These are phyloP conservation scores for Tolypocladium ovalisporum DNA, from an alignment of 2,329 filamentous ascomycete genomes.

Conservation along the genomic window DNA sequence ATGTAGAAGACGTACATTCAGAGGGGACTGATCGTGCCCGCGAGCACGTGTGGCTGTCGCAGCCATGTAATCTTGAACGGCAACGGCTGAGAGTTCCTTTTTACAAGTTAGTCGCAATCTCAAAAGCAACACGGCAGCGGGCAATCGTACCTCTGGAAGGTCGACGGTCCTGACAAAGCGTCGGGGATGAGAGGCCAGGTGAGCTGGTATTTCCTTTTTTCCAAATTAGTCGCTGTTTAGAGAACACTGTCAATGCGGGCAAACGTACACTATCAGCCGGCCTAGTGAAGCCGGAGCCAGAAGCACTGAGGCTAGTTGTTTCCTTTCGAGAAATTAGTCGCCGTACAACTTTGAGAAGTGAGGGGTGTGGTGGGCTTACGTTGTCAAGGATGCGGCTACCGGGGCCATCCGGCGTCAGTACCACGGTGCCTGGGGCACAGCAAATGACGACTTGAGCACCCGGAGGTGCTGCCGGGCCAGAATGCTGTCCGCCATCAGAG, in stretches of 20 bases:
- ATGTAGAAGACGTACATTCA: background rate
- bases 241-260: background rate
- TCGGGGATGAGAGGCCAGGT: background rate
- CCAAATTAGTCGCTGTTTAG: conserved; percentile 2
- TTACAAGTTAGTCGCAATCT: background rate
- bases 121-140: background rate
- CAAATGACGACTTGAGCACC: background rate
- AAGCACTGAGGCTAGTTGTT: conserved; percentile 4
- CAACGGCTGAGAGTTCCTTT: background rate
- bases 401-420: background rate
- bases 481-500: background rate
- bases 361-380: conserved; percentile 5
- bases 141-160: background rate
- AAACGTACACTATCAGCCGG: conserved; percentile 7
- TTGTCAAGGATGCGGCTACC: conserved; percentile 2
- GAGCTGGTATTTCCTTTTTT: conserved; percentile 7
- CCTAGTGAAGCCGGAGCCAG: background rate
- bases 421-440: background rate
- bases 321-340: conserved; percentile 11
- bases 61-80: background rate
- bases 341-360: background rate
- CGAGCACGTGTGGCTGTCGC: background rate
- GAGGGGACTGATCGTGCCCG: background rate
- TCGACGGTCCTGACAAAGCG: background rate
- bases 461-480: background rate